phyloP scores from a whole-genome alignment of 2,329 filamentous ascomycete species.

The Cryphonectria naterciae region DNA sequence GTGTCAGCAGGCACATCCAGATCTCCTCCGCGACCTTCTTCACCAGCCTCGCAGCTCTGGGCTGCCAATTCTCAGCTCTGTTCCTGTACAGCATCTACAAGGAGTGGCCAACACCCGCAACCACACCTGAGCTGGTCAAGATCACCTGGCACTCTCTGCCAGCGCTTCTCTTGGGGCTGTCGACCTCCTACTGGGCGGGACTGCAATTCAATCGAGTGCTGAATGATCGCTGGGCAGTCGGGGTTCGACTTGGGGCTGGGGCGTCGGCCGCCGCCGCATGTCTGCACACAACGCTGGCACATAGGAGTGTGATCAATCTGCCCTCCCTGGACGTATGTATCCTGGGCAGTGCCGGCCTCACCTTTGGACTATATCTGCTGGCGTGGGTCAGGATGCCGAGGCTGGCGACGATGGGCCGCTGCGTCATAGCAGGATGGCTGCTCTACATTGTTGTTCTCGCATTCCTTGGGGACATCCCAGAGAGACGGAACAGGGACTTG shows the following conservation, averaged over 20 bases:
- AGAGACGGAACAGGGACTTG: constrained; percentile 9
- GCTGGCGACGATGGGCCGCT: not conserved
- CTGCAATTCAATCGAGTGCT: not conserved
- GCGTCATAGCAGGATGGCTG: constrained; percentile 1
- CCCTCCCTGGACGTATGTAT: not conserved
- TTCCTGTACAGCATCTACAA: constrained; percentile 14
- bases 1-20: not conserved
- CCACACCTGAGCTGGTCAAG: not conserved
- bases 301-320: not conserved
- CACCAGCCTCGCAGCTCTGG: constrained; percentile 10
- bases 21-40: constrained; percentile 18
- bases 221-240: not conserved
- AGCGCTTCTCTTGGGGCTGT: constrained; percentile 5
- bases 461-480: constrained; percentile 4
- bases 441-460: not conserved
- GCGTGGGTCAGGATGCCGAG: not conserved
- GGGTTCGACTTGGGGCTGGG: not conserved
- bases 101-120: not conserved
- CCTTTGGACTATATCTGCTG: not conserved
- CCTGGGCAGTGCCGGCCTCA: not conserved
- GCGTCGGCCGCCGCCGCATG: not conserved
- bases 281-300: not conserved
- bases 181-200: not conserved
- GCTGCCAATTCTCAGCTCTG: constrained; percentile 2
- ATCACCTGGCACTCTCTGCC: constrained; percentile 2